phyloP scores from a whole-genome alignment of 1,139 yeast species.

The Kurtzmaniella quercitrusa region DNA sequence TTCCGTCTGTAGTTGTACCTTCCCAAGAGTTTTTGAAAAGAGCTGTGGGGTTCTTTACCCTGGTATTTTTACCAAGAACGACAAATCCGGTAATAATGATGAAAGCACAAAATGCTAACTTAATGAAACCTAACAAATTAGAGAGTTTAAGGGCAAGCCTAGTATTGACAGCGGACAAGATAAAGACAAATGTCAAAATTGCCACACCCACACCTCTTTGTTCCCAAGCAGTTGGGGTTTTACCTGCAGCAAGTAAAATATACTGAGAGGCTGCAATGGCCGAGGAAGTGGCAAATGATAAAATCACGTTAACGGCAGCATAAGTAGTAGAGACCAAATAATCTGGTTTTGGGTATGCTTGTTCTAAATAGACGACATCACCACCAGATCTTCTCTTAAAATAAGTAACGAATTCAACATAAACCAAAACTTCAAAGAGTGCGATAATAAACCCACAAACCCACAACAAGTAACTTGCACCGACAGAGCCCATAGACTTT shows the following conservation, averaged over 20 bases:
- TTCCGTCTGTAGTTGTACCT: conserved; percentile 39
- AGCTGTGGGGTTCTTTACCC: conserved; percentile 25
- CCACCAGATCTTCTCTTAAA: conserved; percentile 38
- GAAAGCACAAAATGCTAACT: conserved; percentile 33
- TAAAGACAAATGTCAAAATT: conserved; percentile 25
- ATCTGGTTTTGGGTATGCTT: conserved; percentile 37
- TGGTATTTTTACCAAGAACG: conserved; percentile 36
- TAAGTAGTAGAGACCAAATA: conserved; percentile 38
- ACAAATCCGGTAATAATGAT: conserved; percentile 34
- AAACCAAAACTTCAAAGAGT: conserved; percentile 28
- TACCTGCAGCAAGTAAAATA: conserved; percentile 33
- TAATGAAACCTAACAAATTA: conserved; percentile 35
- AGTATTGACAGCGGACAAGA: conserved; percentile 26
- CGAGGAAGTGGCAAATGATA: conserved; percentile 38
- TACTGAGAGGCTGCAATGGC: conserved; percentile 42
- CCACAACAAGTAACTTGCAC: conserved; percentile 42
- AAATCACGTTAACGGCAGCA: conserved; percentile 38
- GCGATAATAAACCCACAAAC: conserved; percentile 34
- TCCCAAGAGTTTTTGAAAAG: conserved; percentile 35
- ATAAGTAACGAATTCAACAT: conserved; percentile 38
- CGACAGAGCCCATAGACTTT: conserved; percentile 36
- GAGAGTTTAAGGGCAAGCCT: conserved; percentile 30
- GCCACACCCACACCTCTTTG: conserved; percentile 41
- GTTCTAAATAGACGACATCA: conserved; percentile 42
- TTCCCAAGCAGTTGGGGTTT: conserved; percentile 32